phyloP scores from a whole-genome alignment of 352 stramenopile species.

The Phytophthora hibernalis region DNA sequence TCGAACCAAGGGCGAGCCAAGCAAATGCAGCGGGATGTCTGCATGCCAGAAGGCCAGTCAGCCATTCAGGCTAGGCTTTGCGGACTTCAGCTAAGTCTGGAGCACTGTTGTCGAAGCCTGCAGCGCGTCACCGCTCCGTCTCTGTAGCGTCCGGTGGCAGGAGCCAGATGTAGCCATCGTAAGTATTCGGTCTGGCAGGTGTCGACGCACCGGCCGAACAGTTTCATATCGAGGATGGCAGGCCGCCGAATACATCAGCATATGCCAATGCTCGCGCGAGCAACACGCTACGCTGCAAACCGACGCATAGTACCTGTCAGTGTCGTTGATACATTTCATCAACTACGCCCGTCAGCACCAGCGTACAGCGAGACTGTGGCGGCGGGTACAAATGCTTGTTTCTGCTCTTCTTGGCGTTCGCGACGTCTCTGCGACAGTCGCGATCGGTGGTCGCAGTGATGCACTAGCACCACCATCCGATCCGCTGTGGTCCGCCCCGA shows the following conservation, averaged over 20 bases:
- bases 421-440: slow-evolving; percentile 29
- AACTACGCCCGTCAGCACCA: too few species aligned
- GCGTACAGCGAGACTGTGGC: too few species aligned
- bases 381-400: too few species aligned
- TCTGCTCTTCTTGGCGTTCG: slow-evolving; percentile 12
- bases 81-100: background rate
- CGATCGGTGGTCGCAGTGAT: slow-evolving; percentile 5
- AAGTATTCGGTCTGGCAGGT: background rate
- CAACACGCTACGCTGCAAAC: too few species aligned
- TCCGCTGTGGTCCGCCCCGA: background rate
- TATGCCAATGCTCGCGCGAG: too few species aligned
- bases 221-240: slow-evolving; percentile 5
- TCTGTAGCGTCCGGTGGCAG: background rate
- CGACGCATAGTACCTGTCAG: background rate
- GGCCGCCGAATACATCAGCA: too few species aligned
- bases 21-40: background rate
- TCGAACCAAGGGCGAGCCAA: background rate
- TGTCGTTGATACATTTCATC: background rate
- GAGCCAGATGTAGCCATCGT: background rate
- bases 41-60: too few species aligned
- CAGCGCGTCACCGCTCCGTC: background rate
- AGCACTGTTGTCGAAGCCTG: background rate
- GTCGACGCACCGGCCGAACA: background rate
- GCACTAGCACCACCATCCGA: slow-evolving; percentile 2
- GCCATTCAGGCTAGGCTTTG: too few species aligned